Evolutionary conservation across 257 asterid genomes (phyloP).

Genomic region (Misopates orontium): DNA sequence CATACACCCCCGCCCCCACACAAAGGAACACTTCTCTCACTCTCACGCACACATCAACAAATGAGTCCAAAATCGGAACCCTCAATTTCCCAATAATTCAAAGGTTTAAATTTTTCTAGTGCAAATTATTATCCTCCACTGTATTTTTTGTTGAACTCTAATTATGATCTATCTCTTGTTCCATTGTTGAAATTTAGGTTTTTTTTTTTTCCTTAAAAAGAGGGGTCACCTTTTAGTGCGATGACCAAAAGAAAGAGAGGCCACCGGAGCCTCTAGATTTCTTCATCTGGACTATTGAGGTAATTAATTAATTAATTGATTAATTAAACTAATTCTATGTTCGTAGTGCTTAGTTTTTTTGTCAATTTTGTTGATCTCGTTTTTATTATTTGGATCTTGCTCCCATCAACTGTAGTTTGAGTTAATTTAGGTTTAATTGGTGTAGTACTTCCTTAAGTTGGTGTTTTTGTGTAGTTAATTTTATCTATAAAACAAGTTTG

Average conservation of each 20-base stretch:
- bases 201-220: slow-evolving; percentile 6
- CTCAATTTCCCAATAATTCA: slow-evolving; percentile 15
- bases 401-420: neutral
- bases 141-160: neutral
- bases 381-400: slow-evolving; percentile 22
- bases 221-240: slow-evolving; percentile 22
- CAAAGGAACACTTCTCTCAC: too few relatives aligned
- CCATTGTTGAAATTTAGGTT: slow-evolving; percentile 24
- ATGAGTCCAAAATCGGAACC: too few relatives aligned
- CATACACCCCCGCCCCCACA: too few relatives aligned
- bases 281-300: slow-evolving; percentile 95
- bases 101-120: slow-evolving; percentile 37
- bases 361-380: slow-evolving; percentile 1
- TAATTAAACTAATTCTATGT: neutral
- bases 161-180: neutral
- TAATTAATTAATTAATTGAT: slow-evolving; percentile 23
- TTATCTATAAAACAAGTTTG: neutral
- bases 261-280: slow-evolving; percentile 93
- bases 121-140: neutral
- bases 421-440: neutral
- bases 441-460: neutral
- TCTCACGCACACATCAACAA: too few relatives aligned
- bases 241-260: slow-evolving; percentile 70
- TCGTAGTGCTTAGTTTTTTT: slow-evolving; percentile 7
- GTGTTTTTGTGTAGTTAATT: neutral